Evolutionary conservation across 2,329 filamentous ascomycete genomes (phyloP).

Genomic region (Sporothrix euskadiensis): DNA sequence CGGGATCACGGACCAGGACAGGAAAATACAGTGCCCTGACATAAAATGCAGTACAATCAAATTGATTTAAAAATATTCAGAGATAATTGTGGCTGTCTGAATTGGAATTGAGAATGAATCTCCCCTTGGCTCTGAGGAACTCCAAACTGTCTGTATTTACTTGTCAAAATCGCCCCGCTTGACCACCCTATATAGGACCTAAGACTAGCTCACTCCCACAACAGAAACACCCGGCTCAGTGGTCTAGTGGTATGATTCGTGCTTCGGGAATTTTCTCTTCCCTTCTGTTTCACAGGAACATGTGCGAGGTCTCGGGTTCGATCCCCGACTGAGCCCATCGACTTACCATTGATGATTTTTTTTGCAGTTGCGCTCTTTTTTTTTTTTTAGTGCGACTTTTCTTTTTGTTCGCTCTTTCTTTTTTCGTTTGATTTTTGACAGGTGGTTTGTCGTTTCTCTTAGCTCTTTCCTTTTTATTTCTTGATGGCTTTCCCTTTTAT

Average conservation of each 20-base stretch:
- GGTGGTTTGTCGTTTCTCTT: not conserved
- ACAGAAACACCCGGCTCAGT: slow-evolving; percentile 30
- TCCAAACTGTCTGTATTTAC: too few relatives aligned
- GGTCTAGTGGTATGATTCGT: slow-evolving; percentile 35
- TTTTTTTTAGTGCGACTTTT: too few relatives aligned
- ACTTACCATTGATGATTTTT: slow-evolving; percentile 5
- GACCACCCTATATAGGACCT: not conserved
- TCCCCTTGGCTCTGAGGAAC: too few relatives aligned
- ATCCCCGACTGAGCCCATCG: slow-evolving; percentile 34
- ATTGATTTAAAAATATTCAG: not conserved
- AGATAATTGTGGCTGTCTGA: not conserved
- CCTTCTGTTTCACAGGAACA: slow-evolving; percentile 31
- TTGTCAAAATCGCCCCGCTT: not conserved
- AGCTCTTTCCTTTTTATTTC: not conserved
- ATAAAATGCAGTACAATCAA: not conserved
- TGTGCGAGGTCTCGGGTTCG: slow-evolving; percentile 35
- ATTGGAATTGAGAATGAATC: too few relatives aligned
- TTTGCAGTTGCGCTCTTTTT: not conserved
- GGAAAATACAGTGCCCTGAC: slow-evolving; percentile 1
- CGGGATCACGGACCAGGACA: not conserved
- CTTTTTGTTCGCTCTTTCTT: too few relatives aligned
- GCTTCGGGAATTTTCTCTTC: slow-evolving; percentile 31
- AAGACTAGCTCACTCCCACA: not conserved
- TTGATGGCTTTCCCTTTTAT: not conserved
- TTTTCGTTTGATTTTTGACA: too few relatives aligned